Percentiles rank a stretch among this genome's conserved stretches.
These are phyloP conservation scores for Protomyces arabidopsidicola DNA, from an alignment of 1,139 yeast genomes.

Conservation along the genomic window DNA sequence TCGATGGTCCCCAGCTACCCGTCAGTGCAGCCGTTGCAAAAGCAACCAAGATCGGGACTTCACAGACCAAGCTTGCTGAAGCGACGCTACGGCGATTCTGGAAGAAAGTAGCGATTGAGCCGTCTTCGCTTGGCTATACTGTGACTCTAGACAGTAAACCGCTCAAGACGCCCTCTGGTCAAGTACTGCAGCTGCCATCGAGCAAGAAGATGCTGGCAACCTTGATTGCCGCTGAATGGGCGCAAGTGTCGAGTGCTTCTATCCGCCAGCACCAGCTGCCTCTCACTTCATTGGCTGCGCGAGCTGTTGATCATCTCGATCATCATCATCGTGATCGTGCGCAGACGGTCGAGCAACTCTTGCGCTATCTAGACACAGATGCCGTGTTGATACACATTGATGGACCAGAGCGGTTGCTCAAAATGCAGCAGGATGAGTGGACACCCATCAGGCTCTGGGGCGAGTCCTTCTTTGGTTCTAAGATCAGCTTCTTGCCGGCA, in stretches of 20 bases:
- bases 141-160: conserved; percentile 71
- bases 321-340: conserved; percentile 28
- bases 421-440: conserved; percentile 69
- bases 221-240: conserved; percentile 84
- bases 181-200: conserved; percentile 59
- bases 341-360: conserved; percentile 38
- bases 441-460: conserved; percentile 66
- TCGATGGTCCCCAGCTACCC: not conserved
- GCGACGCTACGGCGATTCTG: conserved; percentile 75
- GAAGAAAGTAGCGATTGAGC: conserved; percentile 54
- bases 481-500: conserved; percentile 66
- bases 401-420: conserved; percentile 69
- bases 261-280: conserved; percentile 80
- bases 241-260: conserved; percentile 60
- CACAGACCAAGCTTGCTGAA: conserved; percentile 57
- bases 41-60: not conserved
- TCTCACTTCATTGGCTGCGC: conserved; percentile 75
- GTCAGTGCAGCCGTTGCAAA: not conserved
- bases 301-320: conserved; percentile 63
- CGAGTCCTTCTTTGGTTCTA: conserved; percentile 57
- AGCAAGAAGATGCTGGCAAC: conserved; percentile 62
- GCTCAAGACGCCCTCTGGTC: conserved; percentile 79
- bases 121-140: conserved; percentile 40
- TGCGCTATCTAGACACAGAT: conserved; percentile 88
- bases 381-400: conserved; percentile 85